These are phyloP conservation scores for Trametes elegans DNA, from an alignment of 768 basidiomycete genomes.

Conservation along the genomic window DNA sequence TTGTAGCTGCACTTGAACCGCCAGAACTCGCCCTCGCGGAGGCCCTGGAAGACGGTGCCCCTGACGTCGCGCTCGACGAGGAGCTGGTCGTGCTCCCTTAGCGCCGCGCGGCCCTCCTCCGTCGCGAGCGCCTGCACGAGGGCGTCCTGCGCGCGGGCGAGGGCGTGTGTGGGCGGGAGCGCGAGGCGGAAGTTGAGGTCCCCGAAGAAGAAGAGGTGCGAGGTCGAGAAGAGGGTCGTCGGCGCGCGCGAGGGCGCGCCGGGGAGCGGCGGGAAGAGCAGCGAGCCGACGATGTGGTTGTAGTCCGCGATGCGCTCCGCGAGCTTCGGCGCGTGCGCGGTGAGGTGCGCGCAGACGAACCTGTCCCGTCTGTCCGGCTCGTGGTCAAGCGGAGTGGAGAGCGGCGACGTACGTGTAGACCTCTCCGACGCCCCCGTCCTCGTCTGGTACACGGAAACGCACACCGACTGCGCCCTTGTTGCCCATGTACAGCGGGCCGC, in stretches of 20 bases:
- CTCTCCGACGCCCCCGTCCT: conserved; percentile 61
- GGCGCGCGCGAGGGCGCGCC: conserved; percentile 34
- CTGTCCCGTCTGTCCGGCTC: conserved; percentile 37
- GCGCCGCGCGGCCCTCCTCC: conserved; percentile 51
- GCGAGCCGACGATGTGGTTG: conserved; percentile 71
- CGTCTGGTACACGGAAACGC: conserved; percentile 67
- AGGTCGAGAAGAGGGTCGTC: conserved; percentile 77
- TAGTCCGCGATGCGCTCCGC: conserved; percentile 72
- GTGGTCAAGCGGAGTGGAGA: no score
- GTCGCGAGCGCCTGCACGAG: conserved; percentile 36
- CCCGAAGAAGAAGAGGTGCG: conserved; percentile 90
- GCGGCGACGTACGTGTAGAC: conserved; percentile 70
- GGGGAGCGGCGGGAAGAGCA: conserved; percentile 68
- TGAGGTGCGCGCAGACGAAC: conserved; percentile 91
- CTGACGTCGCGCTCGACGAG: conserved; percentile 54
- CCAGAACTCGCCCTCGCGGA: conserved; percentile 87
- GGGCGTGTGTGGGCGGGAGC: conserved; percentile 54
- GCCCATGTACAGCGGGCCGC: conserved; percentile 74
- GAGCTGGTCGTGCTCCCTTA: conserved; percentile 77
- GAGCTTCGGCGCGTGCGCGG: conserved; percentile 72
- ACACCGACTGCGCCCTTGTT: conserved; percentile 96
- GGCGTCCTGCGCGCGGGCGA: conserved; percentile 35
- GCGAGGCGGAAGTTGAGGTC: conserved; percentile 90
- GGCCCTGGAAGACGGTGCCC: conserved; percentile 64
- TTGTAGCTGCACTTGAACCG: conserved; percentile 90